Percentiles rank a stretch among this genome's conserved stretches.
Evolutionary conservation across 1,139 yeast genomes (phyloP).

Genomic region (Suhomyces kunorum): DNA sequence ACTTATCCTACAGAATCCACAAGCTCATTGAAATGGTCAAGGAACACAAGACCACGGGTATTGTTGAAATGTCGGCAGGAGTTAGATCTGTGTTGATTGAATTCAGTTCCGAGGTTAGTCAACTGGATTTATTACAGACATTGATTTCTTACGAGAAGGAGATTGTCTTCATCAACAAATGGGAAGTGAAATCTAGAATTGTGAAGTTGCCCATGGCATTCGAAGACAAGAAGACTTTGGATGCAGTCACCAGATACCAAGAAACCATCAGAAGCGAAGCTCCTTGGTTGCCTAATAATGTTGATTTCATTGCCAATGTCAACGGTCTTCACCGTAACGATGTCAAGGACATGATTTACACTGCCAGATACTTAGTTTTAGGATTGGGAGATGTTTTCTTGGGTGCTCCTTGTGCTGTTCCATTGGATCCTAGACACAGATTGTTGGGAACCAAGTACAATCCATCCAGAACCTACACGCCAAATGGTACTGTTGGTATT

Average conservation of each 20-base stretch:
- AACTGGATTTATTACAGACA: slow-evolving; percentile 59
- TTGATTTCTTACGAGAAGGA: slow-evolving; percentile 75
- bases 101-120: slow-evolving; percentile 66
- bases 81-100: slow-evolving; percentile 92
- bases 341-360: slow-evolving; percentile 79
- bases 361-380: slow-evolving; percentile 85
- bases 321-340: slow-evolving; percentile 77
- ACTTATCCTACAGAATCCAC: slow-evolving; percentile 81
- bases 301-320: slow-evolving; percentile 87
- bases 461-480: slow-evolving; percentile 94
- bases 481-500: slow-evolving; percentile 95
- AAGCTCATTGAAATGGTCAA: slow-evolving; percentile 74
- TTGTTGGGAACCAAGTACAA: slow-evolving; percentile 90
- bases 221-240: slow-evolving; percentile 85
- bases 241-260: slow-evolving; percentile 84
- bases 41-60: slow-evolving; percentile 66
- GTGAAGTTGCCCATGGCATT: slow-evolving; percentile 93
- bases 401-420: slow-evolving; percentile 98
- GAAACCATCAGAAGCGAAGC: slow-evolving; percentile 93
- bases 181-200: slow-evolving; percentile 83
- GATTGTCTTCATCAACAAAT: slow-evolving; percentile 68
- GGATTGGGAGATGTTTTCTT: slow-evolving; percentile 97
- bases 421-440: slow-evolving; percentile 94
- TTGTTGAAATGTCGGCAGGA: slow-evolving; percentile 95
- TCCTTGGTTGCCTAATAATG: slow-evolving; percentile 98